Conservation (phyloP, 306 rosid species). For the Ormosia emarginata region DNA sequence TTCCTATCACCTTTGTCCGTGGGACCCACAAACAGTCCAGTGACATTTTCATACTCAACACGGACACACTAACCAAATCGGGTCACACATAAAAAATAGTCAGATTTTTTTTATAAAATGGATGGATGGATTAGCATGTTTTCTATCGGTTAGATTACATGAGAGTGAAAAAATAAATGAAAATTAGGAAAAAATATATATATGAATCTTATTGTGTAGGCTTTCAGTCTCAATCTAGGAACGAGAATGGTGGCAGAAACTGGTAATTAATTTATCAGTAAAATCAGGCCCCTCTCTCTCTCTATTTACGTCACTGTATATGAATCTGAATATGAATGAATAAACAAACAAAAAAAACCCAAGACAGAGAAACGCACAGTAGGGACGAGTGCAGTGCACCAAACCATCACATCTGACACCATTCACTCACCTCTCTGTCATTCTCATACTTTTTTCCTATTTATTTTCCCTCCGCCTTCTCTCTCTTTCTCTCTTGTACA, state of each 20-base stretch:
- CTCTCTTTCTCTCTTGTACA: background rate
- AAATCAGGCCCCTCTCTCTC: background rate
- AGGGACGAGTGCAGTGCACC: background rate
- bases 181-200: no score
- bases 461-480: background rate
- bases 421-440: background rate
- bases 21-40: background rate
- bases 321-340: no score
- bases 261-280: background rate
- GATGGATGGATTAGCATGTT: no score
- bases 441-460: background rate
- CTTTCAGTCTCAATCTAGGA: background rate
- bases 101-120: no score
- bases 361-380: no score
- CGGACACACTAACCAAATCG: background rate
- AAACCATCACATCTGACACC: no score
- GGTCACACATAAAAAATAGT: no score
- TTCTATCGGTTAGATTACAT: no score
- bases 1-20: background rate
- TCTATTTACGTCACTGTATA: background rate
- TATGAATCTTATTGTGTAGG: background rate
- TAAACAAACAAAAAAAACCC: no score
- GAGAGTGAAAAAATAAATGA: no score
- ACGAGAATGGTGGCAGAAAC: background rate
- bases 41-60: background rate